Base-by-base conservation (phyloP, 1,284 basidiomycete species). In the Cerioporus squamosus region DNA sequence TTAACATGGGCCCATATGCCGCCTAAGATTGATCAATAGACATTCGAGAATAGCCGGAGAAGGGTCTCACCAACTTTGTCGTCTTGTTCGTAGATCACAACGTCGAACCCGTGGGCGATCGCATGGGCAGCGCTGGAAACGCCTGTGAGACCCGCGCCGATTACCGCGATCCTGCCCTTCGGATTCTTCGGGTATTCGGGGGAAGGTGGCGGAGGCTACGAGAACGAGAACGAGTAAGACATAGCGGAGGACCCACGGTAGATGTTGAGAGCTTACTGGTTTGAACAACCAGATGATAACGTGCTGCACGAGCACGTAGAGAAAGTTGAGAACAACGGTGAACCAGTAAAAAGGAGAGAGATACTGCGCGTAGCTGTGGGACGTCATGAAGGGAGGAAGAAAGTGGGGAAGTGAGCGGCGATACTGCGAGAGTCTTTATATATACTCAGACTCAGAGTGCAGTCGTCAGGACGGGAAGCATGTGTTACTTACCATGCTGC, bases 1-100 rank as follows among this genome's bases (percentile, higher is more conserved):
- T 87, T 88, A 47, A 87, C 85, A 46, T 81, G 77, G 0, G 82
- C 72, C 86, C 86, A 88, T 45, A 88, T 85, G 0, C 86, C 86
- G 22, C 83, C 82, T 72, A 12, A n/a, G n/a, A n/a, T n/a, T n/a
- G n/a, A 12, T n/a, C 50, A 24, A 12, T 18, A 69, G 20, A 67
- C 64, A 2, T 70, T 65, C 65, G 24, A 15, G 9, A 9, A 38
- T 0, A 23, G 29, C 2, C 29, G 5, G 26, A n/a, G 14, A 17
- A 17, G 23, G 15, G 22, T 56, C 61, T 24, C 39, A 67, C 66
- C 66, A 31, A 67, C 53, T 31, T 52, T 48, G 45, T 72, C 70
- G 9, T 53, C 64, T 62, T 71, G 68, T 55, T 84, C 83, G 59
- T 77, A 84, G 1, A 84, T 76, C 14, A 79, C 76, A 14, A 84